phyloP scores from a whole-genome alignment of 192 early-diverging fungal species.

The Mortierella hygrophila region DNA sequence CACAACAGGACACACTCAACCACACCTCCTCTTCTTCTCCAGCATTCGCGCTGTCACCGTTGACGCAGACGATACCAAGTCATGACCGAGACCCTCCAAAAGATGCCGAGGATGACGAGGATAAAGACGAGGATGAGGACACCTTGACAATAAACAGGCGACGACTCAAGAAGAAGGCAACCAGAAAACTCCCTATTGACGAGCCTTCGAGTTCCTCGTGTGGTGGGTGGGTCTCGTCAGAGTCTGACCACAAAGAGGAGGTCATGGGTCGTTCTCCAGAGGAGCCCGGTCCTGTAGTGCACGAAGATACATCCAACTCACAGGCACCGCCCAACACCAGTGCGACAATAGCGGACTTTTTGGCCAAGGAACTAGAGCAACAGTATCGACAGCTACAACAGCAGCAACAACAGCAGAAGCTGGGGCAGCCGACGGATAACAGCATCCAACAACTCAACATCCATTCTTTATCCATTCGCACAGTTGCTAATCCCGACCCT shows the following conservation, averaged over 20 bases:
- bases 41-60: not conserved
- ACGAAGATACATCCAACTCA: not conserved
- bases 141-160: not conserved
- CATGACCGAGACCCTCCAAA: not conserved
- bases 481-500: not conserved
- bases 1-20: not conserved
- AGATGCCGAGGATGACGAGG: not conserved
- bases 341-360: not conserved
- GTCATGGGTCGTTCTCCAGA: not conserved
- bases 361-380: not conserved
- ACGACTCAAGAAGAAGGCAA: slow-evolving; percentile 16
- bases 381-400: not conserved
- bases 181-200: slow-evolving; percentile 27
- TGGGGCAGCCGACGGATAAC: not conserved
- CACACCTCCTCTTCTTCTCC: not conserved
- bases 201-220: slow-evolving; percentile 40
- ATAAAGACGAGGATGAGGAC: not conserved
- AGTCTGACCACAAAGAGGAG: slow-evolving; percentile 41
- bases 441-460: not conserved
- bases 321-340: too few relatives aligned
- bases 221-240: slow-evolving; percentile 37
- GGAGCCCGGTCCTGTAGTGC: not conserved
- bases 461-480: not conserved
- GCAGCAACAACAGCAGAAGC: not conserved
- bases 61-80: not conserved